Base-by-base conservation (phyloP, 2,329 filamentous ascomycete species). In the Paraphaeosphaeria minitans region DNA sequence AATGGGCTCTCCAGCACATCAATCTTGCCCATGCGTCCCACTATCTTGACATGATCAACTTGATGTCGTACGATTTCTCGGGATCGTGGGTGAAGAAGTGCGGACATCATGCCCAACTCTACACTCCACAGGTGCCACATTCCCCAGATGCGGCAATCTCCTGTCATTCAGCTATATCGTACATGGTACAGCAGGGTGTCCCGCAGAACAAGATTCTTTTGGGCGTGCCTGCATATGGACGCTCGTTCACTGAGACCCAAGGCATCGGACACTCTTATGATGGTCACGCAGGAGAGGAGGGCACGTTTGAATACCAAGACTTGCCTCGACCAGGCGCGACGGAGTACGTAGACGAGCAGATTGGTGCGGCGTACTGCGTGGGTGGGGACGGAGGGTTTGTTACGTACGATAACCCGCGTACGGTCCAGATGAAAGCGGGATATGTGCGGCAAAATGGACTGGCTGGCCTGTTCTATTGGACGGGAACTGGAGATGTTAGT, bases 401-500 rank as follows among this genome's bases (percentile, higher is more conserved):
- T 43, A 89, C 86, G 1, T 95, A 94, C 73, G 91, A 95, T 75
- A 93, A 89, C 64, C 87, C 89, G 4, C 85, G 88, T 45, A 93
- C 90, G 2, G 90, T 94, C 35, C 84, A 84, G 75, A 84, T 87
- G 74, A 95, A 95, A 78, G 91, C 89, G 1, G 79, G 82, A 7
- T 94, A 89, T 73, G 91, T 88, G 74, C 89, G 86, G 68, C 84
- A 89, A 67, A 88, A 89, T 66, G 84, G 85, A 29, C 79, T 95
- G 19, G 91, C 88, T 29, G 91, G 91, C 0, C 77, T 95, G 9
- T 94, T 93, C 74, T 95, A 93, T 76, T 93, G 89, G 89, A 87
- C 89, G 54, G 89, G 87, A n/a, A 88, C 89, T 14, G 87, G 85
- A 3, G 91, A 95, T 78, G 83, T 84, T 8, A 73, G 77, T 42